These are phyloP conservation scores for Cryptococcus sp. DNA, from an alignment of 1,284 basidiomycete genomes.

Conservation along the genomic window DNA sequence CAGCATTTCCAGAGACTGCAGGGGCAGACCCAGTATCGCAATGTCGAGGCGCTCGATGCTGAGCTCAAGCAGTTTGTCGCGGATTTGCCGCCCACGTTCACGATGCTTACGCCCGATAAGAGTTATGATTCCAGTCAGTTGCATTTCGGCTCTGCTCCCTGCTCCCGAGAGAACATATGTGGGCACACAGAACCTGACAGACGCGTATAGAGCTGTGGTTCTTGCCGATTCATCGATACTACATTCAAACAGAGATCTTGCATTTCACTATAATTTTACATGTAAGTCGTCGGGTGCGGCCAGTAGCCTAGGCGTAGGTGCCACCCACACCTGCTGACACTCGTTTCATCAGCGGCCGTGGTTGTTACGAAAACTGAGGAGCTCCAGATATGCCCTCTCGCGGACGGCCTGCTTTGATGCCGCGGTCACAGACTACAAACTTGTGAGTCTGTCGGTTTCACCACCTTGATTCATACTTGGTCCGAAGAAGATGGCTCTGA, in stretches of 20 bases:
- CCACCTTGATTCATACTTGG: no score
- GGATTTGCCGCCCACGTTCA: conserved; percentile 60
- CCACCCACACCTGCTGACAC: not conserved
- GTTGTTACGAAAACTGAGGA: conserved; percentile 40
- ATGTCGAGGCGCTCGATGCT: conserved; percentile 76
- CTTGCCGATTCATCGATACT: conserved; percentile 44
- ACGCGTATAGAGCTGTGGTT: conserved; percentile 30
- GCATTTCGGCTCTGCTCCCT: no score
- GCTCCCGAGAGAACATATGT: no score
- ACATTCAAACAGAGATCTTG: conserved; percentile 48
- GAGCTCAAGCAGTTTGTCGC: conserved; percentile 74
- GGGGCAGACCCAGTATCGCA: conserved; percentile 70
- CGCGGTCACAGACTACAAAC: conserved; percentile 39
- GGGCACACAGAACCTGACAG: conserved; percentile 3
- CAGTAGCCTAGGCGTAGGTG: not conserved
- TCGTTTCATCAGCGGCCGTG: conserved; percentile 38
- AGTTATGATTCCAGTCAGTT: conserved; percentile 34
- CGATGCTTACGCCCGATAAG: conserved; percentile 33
- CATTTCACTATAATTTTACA: conserved; percentile 47
- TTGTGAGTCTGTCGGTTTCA: conserved; percentile 19
- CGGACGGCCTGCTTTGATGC: conserved; percentile 44
- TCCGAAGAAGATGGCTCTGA: not conserved
- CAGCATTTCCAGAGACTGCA: conserved; percentile 87
- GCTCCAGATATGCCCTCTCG: conserved; percentile 36
- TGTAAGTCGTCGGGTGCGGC: conserved; percentile 20